A percentile compares a stretch with the other conserved stretches of the same genome.
Conservation (phyloP, 2,329 filamentous ascomycete genomes). For the Xylariaceae sp. region DNA sequence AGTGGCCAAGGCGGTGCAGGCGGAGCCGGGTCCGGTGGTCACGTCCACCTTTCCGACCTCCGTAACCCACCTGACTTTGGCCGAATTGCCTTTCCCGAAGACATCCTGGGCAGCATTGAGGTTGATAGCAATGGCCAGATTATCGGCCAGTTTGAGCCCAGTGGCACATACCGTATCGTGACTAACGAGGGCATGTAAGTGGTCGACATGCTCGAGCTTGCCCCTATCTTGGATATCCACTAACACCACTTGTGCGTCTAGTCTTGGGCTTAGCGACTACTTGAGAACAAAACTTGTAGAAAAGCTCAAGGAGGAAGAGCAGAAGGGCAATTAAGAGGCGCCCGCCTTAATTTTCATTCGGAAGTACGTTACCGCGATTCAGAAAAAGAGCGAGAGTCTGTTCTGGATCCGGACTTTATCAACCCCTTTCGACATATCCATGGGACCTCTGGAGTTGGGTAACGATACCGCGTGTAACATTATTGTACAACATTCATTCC, state of each 20-base stretch:
- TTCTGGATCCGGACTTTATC: background rate
- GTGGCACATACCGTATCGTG: conserved; percentile 58
- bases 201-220: background rate
- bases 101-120: conserved; percentile 64
- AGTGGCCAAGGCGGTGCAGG: conserved; percentile 58
- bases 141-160: conserved; percentile 53
- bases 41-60: conserved; percentile 60
- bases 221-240: background rate
- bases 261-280: conserved; percentile 51
- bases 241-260: conserved; percentile 26
- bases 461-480: background rate
- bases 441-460: background rate
- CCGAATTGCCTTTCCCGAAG: conserved; percentile 63
- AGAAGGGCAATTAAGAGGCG: conserved; percentile 23
- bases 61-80: conserved; percentile 63
- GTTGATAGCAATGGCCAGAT: conserved; percentile 54
- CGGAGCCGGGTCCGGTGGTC: conserved; percentile 55
- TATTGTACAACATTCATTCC: background rate
- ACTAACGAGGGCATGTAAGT: conserved; percentile 65
- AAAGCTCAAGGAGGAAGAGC: conserved; percentile 48
- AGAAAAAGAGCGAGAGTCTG: background rate
- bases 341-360: background rate
- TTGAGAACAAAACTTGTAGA: conserved; percentile 50
- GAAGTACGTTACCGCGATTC: background rate
- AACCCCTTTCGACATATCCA: background rate